These are phyloP conservation scores for Akanthomyces lecanii DNA, from an alignment of 2,329 filamentous ascomycete species.

Conservation along the genomic window DNA sequence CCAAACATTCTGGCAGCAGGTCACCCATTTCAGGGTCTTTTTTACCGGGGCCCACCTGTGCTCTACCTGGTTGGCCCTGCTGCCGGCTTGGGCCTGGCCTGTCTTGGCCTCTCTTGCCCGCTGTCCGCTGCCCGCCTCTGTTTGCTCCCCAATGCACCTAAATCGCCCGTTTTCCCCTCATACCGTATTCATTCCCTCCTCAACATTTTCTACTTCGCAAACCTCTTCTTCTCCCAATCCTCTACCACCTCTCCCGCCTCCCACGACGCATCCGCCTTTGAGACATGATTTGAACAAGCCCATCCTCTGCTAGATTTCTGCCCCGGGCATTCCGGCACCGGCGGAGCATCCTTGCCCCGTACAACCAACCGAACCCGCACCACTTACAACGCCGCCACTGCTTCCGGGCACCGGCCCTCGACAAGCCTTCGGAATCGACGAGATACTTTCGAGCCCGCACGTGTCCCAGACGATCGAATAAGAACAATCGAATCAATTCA, in stretches of 20 bases:
- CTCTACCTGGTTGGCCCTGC: background rate
- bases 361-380: background rate
- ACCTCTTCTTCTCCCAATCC: background rate
- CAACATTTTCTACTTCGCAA: background rate
- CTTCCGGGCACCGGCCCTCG: background rate
- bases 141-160: background rate
- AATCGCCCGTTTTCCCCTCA: background rate
- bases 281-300: conserved; percentile 1
- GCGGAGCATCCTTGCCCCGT: background rate
- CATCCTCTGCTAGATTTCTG: background rate
- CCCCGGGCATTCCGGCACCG: conserved; percentile 8
- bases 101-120: background rate
- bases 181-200: background rate
- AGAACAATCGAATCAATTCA: background rate
- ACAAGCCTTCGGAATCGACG: background rate
- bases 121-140: background rate
- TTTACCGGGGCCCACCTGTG: background rate
- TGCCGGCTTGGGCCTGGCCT: background rate
- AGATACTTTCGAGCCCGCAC: background rate
- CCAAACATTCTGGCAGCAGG: conserved; percentile 1
- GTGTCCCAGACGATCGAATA: background rate
- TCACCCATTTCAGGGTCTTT: conserved; percentile 13
- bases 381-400: conserved; percentile 1
- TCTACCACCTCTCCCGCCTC: background rate
- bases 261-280: background rate